Conservation (phyloP, 257 asterid species). For the Gentiana dahurica region DNA sequence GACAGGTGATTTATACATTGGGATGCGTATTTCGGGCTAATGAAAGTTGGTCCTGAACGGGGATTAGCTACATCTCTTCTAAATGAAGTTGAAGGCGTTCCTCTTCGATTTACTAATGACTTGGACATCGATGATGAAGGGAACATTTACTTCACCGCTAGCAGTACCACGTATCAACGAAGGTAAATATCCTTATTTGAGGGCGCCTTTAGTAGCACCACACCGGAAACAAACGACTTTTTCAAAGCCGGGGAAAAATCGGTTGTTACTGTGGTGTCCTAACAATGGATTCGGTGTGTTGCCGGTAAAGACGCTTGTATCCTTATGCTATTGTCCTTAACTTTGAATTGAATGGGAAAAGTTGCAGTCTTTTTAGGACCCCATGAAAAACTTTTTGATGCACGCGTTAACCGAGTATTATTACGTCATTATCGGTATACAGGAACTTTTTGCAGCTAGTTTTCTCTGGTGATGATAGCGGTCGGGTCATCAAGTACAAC, state of each 20-base stretch:
- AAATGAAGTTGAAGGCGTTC: conserved; percentile 76
- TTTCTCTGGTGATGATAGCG: conserved; percentile 69
- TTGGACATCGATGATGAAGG: conserved; percentile 80
- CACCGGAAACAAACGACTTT: neutral
- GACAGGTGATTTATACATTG: conserved; percentile 82
- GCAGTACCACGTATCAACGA: conserved; percentile 69
- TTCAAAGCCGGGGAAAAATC: too few species aligned
- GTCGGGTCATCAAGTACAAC: conserved; percentile 76
- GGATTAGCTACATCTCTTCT: conserved; percentile 71
- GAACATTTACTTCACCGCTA: conserved; percentile 79
- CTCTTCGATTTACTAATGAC: conserved; percentile 70
- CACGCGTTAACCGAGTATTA: neutral
- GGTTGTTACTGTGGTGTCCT: too few species aligned
- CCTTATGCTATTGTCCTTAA: too few species aligned
- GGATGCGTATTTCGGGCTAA: conserved; percentile 87
- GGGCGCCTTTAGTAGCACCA: too few species aligned
- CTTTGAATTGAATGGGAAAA: too few species aligned
- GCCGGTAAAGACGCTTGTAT: too few species aligned
- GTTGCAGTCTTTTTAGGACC: too few species aligned
- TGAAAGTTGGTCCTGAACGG: conserved; percentile 95
- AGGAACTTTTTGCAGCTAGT: conserved; percentile 79
- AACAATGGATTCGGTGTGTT: too few species aligned
- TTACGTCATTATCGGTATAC: conserved; percentile 7
- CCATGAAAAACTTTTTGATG: neutral
- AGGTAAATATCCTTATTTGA: conserved; percentile 29